Percentiles rank a stretch among this genome's conserved stretches.
Evolutionary conservation across 176 grass and related monocot genomes (phyloP).

Genomic region (Olyra latifolia): DNA sequence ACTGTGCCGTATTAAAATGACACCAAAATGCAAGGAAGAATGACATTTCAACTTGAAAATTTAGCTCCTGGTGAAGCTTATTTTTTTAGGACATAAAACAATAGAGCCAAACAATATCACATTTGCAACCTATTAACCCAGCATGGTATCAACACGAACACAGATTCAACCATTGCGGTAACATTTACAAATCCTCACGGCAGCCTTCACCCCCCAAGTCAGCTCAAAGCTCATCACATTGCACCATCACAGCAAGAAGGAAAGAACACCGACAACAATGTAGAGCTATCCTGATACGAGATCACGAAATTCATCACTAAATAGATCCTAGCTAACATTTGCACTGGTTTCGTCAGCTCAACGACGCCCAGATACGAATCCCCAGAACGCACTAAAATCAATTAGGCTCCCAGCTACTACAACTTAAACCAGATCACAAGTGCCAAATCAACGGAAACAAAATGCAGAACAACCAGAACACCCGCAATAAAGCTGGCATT

Average conservation of each 20-base stretch:
- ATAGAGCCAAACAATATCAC: not conserved
- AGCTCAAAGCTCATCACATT: conserved; percentile 21
- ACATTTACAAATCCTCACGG: not conserved
- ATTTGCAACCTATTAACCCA: not conserved
- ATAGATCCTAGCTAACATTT: conserved; percentile 3
- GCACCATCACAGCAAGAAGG: not conserved
- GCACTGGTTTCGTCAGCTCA: not conserved
- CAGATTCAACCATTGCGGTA: not conserved
- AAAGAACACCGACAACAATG: not conserved
- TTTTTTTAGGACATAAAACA: not conserved
- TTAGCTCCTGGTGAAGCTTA: not conserved
- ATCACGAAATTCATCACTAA: not conserved
- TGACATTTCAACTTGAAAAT: not conserved
- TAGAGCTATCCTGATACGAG: not conserved
- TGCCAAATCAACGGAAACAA: not conserved
- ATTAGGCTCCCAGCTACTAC: not conserved
- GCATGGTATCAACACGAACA: not conserved
- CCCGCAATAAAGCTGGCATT: not conserved
- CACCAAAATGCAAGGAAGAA: not conserved
- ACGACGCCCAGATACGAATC: not conserved
- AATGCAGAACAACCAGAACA: not conserved
- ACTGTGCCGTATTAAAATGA: not conserved
- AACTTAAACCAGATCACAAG: not conserved
- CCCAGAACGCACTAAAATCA: not conserved
- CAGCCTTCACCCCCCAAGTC: not conserved